Base-by-base conservation (phyloP, 2,329 filamentous ascomycete genomes). In the Exophiala xenobiotica region DNA sequence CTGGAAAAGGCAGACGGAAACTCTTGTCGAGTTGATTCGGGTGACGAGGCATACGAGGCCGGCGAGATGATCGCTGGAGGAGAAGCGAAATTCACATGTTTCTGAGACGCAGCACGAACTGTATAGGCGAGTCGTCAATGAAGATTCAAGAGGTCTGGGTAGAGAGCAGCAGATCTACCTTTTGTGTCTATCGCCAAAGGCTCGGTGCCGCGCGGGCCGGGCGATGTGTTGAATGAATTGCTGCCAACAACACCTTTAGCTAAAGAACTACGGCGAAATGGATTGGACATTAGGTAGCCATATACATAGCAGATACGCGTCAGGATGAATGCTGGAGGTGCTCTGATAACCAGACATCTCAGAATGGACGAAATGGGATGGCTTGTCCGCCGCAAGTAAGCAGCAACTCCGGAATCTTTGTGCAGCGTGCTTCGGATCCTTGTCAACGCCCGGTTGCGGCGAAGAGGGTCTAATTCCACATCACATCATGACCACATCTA, bases 211-310 rank as follows among this genome's bases (percentile, higher is more conserved):
- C 49, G 49, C 46, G 29, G 51, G 51, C 58, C 59, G 50, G 56
- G 46, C 41, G 51, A 40, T 49, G 50, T 29, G 31, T 53, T 47
- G 49, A 57, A 58, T 59, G 64, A 46, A 52, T 20, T 52, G 53
- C 53, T 48, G 51, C 61, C 63, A 65, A 61, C 63, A 67, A 63
- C 53, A 64, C 63, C 56, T 64, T 54, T 54, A n/a, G 19, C 22
- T 51, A 68, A 69, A 61, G 53, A 51, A 52, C 64, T 74, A 70
- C 65, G 69, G 67, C 74, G 74, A 67, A 77, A 77, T 65, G 74
- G 74, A 73, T 77, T 77, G 51, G 56, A 49, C 53, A 63, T 58
- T 41, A 50, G 55, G 52, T 55, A 20, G 74, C 73, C 35, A 75
- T 76, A 68, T 74, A 71, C 41, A 27, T 49, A 39, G 54, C 57